Base-by-base conservation (phyloP, 1,139 yeast species). In the Suhomyces bokatorum region DNA sequence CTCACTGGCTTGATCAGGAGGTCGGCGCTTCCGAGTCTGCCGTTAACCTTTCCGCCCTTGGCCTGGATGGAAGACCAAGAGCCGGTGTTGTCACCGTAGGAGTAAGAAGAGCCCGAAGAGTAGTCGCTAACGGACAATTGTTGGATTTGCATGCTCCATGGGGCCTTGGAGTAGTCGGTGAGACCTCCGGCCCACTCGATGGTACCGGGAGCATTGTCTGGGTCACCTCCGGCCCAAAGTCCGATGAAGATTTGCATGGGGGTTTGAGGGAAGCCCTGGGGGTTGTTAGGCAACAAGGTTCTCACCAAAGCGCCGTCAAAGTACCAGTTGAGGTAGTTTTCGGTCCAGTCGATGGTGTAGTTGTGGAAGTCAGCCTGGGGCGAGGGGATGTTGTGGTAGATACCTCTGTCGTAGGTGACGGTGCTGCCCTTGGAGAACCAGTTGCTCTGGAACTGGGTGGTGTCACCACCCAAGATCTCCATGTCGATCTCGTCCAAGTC, bases 401-500 rank as follows among this genome's bases (percentile, higher is more conserved):
- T 80, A 47, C 97, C 96, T 63, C 96, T 77, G 57, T 85, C 87
- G 59, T 84, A 87, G 15, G 90, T 81, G 6, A 80, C 64, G 6
- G 87, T 81, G 56, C 84, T 71, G 48, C 97, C 97, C 63, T 88
- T 85, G 35, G 87, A 79, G 68, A 88, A 90, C 64, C 69, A 90
- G 64, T 90, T 89, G 35, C 93, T 75, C 66, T 89, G 97, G 58
- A 87, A 83, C 60, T 85, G 81, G 34, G 79, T 72, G 30, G 70
- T 70, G 59, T 87, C 93, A 43, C 85, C 80, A 27, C 97, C 97
- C 44, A 86, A 72, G 81, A 93, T 84, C 64, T 89, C 97, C 46
- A 87, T 63, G 66, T 89, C 97, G 40, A 89, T 81, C 67, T 89
- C 97, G 66, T 89, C 97, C 53, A 85, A 69, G 58, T 85, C 95